Evolutionary conservation across 768 basidiomycete species (phyloP).

Genomic region (Thelephora aurantiotincta): DNA sequence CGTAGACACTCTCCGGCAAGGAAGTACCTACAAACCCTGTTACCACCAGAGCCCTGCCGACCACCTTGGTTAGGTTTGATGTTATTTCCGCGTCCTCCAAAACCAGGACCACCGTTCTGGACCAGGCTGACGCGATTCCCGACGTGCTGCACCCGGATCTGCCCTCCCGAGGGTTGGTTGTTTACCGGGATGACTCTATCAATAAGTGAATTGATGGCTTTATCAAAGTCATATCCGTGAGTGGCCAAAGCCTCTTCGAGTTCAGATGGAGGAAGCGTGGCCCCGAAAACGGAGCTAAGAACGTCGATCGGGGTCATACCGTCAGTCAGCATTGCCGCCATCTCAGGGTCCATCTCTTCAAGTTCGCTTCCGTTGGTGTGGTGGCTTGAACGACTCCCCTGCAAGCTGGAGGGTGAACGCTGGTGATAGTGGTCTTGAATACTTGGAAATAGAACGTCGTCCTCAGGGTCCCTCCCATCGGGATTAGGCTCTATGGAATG

Average conservation of each 20-base stretch:
- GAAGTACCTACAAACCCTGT: conserved; percentile 90
- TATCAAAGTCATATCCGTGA: conserved; percentile 91
- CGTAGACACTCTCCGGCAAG: conserved; percentile 91
- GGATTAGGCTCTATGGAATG: conserved; percentile 45
- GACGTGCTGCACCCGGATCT: conserved; percentile 41
- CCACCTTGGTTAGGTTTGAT: conserved; percentile 32
- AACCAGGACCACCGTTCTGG: conserved; percentile 33
- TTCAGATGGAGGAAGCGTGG: conserved; percentile 78
- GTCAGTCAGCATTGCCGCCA: conserved; percentile 53
- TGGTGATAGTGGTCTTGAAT: conserved; percentile 9
- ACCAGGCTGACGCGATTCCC: conserved; percentile 59
- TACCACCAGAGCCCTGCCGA: conserved; percentile 43
- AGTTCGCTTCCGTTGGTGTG: conserved; percentile 5
- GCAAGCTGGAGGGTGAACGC: background rate
- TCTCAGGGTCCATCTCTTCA: conserved; percentile 31
- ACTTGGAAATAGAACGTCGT: conserved; percentile 24
- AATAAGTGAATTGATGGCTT: conserved; percentile 88
- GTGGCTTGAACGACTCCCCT: background rate
- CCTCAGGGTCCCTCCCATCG: conserved; percentile 34
- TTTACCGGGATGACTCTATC: conserved; percentile 44
- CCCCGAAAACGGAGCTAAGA: conserved; percentile 85
- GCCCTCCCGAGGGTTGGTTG: conserved; percentile 20
- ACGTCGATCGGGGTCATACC: conserved; percentile 99
- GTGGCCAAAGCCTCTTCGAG: conserved; percentile 84
- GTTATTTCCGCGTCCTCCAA: conserved; percentile 20